phyloP scores from a whole-genome alignment of 352 stramenopile species.

The Detonula confervacea region DNA sequence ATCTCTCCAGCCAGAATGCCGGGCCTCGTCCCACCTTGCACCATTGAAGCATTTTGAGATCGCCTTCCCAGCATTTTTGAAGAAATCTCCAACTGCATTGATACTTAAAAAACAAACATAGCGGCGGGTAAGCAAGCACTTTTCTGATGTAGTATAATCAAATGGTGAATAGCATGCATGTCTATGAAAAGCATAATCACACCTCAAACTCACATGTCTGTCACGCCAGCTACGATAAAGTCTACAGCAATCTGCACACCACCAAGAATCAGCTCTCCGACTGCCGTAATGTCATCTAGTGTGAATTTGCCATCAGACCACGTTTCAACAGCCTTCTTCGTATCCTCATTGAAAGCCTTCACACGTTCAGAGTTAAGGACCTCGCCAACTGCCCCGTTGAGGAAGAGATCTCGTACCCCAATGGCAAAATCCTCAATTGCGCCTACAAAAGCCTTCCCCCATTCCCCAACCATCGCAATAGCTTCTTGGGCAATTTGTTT shows the following conservation, averaged over 20 bases:
- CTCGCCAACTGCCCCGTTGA: not conserved
- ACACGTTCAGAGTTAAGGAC: not conserved
- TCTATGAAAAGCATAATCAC: not conserved
- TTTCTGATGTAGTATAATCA: too few relatives aligned
- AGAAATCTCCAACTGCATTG: not conserved
- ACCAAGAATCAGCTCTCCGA: not conserved
- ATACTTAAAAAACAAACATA: too few relatives aligned
- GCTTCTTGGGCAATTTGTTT: not conserved
- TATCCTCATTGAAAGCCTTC: not conserved
- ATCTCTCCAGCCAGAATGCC: not conserved
- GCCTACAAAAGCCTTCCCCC: not conserved
- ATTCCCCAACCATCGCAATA: not conserved
- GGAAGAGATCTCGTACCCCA: not conserved
- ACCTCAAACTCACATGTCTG: not conserved
- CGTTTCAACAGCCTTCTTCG: not conserved
- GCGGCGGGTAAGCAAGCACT: too few relatives aligned
- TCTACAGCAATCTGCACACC: not conserved
- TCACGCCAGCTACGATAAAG: not conserved
- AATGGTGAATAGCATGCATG: too few relatives aligned
- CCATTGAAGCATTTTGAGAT: not conserved
- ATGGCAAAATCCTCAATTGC: not conserved
- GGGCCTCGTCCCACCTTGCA: not conserved
- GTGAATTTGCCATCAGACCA: not conserved
- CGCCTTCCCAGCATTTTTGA: not conserved
- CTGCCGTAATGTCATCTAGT: not conserved